phyloP scores from a whole-genome alignment of 2,329 filamentous ascomycete species.

The Neophaeococcomyces mojaviensis region DNA sequence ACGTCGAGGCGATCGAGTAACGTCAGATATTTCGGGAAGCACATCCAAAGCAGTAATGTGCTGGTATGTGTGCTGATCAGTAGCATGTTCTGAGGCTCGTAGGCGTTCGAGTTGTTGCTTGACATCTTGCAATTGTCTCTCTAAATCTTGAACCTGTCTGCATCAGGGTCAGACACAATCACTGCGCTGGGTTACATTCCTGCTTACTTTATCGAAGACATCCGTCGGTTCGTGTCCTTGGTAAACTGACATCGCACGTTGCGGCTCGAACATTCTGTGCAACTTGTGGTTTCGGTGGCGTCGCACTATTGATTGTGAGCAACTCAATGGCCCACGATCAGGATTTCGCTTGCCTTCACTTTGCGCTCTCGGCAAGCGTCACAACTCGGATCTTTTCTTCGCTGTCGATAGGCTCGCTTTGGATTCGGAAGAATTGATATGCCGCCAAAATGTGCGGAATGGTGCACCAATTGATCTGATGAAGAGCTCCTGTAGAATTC shows the following conservation, averaged over 20 bases:
- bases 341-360: constrained; percentile 46
- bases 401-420: constrained; percentile 88
- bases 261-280: constrained; percentile 92
- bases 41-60: constrained; percentile 37
- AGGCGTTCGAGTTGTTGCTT: constrained; percentile 73
- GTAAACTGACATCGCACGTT: constrained; percentile 98
- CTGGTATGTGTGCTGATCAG: constrained; percentile 38
- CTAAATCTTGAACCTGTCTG: background rate
- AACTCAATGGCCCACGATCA: background rate
- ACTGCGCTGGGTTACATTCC: background rate
- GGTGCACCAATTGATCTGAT: constrained; percentile 12
- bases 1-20: constrained; percentile 59
- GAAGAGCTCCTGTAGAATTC: constrained; percentile 23
- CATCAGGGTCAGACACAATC: constrained; percentile 11
- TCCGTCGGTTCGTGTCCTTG: constrained; percentile 94
- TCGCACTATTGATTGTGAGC: constrained; percentile 57
- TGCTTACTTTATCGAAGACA: constrained; percentile 90
- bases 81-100: constrained; percentile 53
- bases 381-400: constrained; percentile 93
- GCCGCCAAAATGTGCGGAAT: constrained; percentile 26
- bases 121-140: constrained; percentile 81
- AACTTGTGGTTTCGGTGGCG: constrained; percentile 91
- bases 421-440: constrained; percentile 59
- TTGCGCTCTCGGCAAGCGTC: constrained; percentile 87
- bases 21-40: constrained; percentile 53